Evolutionary conservation across 305 asterid genomes (phyloP).

Genomic region (Stenogyne calaminthoides): DNA sequence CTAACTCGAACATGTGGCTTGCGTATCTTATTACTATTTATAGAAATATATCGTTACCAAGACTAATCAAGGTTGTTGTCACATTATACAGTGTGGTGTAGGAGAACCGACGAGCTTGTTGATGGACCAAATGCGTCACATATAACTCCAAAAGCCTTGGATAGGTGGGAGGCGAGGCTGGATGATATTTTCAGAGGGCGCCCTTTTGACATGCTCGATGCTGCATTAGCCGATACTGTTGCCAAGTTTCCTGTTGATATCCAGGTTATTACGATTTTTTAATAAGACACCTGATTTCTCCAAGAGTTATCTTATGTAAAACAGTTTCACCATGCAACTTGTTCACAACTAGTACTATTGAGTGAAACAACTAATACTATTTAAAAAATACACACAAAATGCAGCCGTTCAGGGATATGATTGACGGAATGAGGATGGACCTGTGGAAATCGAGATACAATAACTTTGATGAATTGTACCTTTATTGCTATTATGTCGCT

Average conservation of each 20-base stretch:
- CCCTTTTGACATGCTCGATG: conserved; percentile 97
- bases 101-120: conserved; percentile 96
- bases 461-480: conserved; percentile 84
- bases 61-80: conserved; percentile 2
- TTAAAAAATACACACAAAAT: background rate
- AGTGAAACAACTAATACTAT: background rate
- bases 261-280: conserved; percentile 54
- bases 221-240: conserved; percentile 90
- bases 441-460: conserved; percentile 85
- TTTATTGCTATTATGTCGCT: conserved; percentile 91
- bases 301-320: too few species aligned
- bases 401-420: conserved; percentile 98
- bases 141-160: conserved; percentile 85
- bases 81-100: conserved; percentile 78
- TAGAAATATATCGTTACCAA: background rate
- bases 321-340: background rate
- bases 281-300: background rate
- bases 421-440: conserved; percentile 98
- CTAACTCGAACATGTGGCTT: background rate
- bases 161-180: conserved; percentile 90
- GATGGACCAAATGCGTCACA: conserved; percentile 99
- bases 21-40: conserved; percentile 1
- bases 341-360: background rate
- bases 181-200: conserved; percentile 83
- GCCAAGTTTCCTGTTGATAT: conserved; percentile 81